Base-by-base conservation (phyloP, 345 rosid genomes). In the Gossypium ekmanianum region DNA sequence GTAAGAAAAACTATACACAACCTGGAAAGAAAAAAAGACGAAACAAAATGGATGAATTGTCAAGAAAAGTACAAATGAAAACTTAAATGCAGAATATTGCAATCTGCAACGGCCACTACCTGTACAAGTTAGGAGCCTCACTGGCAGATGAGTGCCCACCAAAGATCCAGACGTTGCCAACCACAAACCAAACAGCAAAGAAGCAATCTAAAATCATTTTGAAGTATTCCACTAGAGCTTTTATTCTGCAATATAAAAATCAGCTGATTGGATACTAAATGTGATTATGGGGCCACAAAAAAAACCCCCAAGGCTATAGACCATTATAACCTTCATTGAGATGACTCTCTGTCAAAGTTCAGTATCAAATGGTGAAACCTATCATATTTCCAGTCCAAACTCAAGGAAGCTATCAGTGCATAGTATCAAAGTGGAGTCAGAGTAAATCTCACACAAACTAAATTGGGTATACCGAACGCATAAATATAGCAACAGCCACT, bases 141-240 rank as follows among this genome's bases (percentile, higher is more conserved):
- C 70, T 24, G 43, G 91, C 87, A 77, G 99, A 93, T 75, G 98
- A 81, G 78, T 90, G 99, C 27, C 99, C 97, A 68, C 99, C 99
- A 77, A 95, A 95, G 76, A 91, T 88, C 99, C 97, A 95, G 13
- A 95, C 97, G 64, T 95, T 95, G 82, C 99, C 99, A 74, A 95
- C 98, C 81, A 95, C 98, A 84, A 95, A 95, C 99, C 98, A 95
- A 74, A 93, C 90, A 11, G 98, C 99, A 82, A 95, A 95, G 84
- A 95, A 95, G 85, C 99, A 95, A 85, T 95, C 99, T 86, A 95
- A 78, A 59, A 83, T 90, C 97, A 95, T 93, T 80, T 95, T 95
- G 82, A 90, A 91, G 84, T 95, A 91, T 56, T 95, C 99, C 84
- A 93, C 82, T n/a, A 95, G 76, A 9, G 82, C 90, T 84, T 95